Evolutionary conservation across 106 monocot species (phyloP), one percentile per base, ranked within the genome.

Genomic region (Iris macrosiphon): DNA sequence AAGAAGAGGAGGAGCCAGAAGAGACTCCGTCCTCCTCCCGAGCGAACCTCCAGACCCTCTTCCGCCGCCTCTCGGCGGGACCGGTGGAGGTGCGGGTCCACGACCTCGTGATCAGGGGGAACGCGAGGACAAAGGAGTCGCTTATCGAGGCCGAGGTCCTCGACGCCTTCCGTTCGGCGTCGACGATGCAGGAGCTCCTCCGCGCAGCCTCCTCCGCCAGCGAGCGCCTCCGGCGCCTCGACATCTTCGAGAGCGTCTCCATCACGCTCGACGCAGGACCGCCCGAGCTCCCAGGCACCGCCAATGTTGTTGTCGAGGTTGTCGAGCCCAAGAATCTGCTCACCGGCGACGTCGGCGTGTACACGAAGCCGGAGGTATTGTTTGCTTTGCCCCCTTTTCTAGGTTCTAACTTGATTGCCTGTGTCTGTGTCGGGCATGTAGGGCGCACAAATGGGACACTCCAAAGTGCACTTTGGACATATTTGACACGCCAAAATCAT

Each of bases 231-330:
- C 59, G 63, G 11, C 52, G 49, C 30, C 52, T 87, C 7, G 77
- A 72, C 0, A 45, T 87, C n/a, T 87, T 87, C 42, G 74, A 81
- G 30, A 54, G 71, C 1, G 87, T 78, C 12, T 57, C 40, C 8
- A 78, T 87, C 34, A 78, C 74, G 1, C 76, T 87, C 20, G 81
- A 87, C 29, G 70, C 77, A 0, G 87, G 87, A 18, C 87, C 87
- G 2, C 47, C 70, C 1, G 87, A 81, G 73, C 55, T 81, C 35
- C 67, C 81, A 4, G 87, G 74, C 38, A 81, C 87, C 0, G 64
- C 78, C 6, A 72, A 81, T 65, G 78, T 87, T 7, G 40, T 87
- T 32, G 56, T 87, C 18, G 67, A 87, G 31, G 70, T 87, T 7
- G 48, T 40, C 13, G 87, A 87, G 78, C 52, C 55, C 3, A 71